A percentile compares a stretch with the other conserved stretches of the same genome.
Evolutionary conservation across 2,329 filamentous ascomycete species (phyloP).

Genomic region (Paramyrothecium roridum): DNA sequence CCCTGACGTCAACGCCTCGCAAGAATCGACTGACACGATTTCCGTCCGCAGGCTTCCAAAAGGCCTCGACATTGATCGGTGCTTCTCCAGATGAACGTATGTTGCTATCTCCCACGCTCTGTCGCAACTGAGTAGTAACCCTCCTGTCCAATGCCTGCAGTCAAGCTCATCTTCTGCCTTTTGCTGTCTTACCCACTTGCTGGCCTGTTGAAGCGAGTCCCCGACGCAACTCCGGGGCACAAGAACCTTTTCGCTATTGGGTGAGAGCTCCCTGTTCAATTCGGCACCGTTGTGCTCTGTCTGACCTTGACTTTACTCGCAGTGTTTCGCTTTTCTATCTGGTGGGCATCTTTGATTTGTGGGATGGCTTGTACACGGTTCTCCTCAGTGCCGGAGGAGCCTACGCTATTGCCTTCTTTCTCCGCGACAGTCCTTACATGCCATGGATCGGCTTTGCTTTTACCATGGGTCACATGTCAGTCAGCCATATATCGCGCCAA

Average conservation of each 20-base stretch:
- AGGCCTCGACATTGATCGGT: slow-evolving; percentile 25
- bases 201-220: slow-evolving; percentile 82
- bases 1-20: not conserved
- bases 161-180: slow-evolving; percentile 91
- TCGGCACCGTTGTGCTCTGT: not conserved
- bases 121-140: slow-evolving; percentile 2
- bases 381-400: slow-evolving; percentile 74
- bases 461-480: slow-evolving; percentile 91
- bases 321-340: slow-evolving; percentile 87
- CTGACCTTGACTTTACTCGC: not conserved
- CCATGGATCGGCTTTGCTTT: slow-evolving; percentile 95
- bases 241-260: slow-evolving; percentile 87
- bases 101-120: slow-evolving; percentile 6
- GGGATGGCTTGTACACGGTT: slow-evolving; percentile 78
- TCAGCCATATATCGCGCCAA: slow-evolving; percentile 84
- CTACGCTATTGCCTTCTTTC: slow-evolving; percentile 78
- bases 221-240: slow-evolving; percentile 75
- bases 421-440: slow-evolving; percentile 84
- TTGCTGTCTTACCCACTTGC: slow-evolving; percentile 90
- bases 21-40: slow-evolving; percentile 4
- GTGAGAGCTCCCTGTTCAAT: slow-evolving; percentile 37
- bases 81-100: slow-evolving; percentile 36
- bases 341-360: slow-evolving; percentile 88
- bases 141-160: slow-evolving; percentile 45
- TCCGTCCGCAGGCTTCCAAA: slow-evolving; percentile 26